phyloP scores from a whole-genome alignment of 148 eudicot genomes.

The Cornus florida region DNA sequence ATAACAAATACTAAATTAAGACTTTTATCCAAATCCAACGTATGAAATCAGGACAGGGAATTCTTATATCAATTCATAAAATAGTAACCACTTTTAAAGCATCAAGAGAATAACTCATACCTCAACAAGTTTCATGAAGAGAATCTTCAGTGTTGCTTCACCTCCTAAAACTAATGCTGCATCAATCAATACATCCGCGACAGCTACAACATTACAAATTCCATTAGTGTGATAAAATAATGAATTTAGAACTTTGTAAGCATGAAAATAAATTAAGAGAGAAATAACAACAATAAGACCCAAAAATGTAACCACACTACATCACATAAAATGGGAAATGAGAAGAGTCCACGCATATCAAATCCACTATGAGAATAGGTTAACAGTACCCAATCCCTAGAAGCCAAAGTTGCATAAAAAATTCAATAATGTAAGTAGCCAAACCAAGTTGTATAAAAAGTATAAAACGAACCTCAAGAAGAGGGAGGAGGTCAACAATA shows the following conservation, averaged over 20 bases:
- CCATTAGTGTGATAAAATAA: constrained; percentile 9
- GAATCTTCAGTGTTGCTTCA: constrained; percentile 71
- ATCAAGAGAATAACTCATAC: constrained; percentile 33
- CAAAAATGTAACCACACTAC: neutral
- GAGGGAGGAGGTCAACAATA: too few species aligned
- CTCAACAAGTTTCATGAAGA: constrained; percentile 91
- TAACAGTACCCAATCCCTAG: too few species aligned
- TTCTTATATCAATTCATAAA: neutral
- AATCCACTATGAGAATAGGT: too few species aligned
- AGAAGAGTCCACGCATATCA: too few species aligned
- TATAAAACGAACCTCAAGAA: too few species aligned
- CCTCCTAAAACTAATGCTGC: constrained; percentile 96
- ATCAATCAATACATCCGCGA: constrained; percentile 97
- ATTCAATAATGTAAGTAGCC: too few species aligned
- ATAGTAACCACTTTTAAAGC: neutral
- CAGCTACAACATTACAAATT: constrained; percentile 55
- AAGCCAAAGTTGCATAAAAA: too few species aligned
- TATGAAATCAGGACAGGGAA: neutral
- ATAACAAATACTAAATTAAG: neutral
- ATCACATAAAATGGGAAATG: neutral
- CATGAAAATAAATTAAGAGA: neutral
- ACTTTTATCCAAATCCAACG: neutral
- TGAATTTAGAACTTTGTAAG: neutral
- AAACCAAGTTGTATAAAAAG: too few species aligned
- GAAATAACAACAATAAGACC: neutral